These are phyloP conservation scores for Plasmodium blacklocki DNA, from an alignment of 169 alveolate species.

Conservation along the genomic window DNA sequence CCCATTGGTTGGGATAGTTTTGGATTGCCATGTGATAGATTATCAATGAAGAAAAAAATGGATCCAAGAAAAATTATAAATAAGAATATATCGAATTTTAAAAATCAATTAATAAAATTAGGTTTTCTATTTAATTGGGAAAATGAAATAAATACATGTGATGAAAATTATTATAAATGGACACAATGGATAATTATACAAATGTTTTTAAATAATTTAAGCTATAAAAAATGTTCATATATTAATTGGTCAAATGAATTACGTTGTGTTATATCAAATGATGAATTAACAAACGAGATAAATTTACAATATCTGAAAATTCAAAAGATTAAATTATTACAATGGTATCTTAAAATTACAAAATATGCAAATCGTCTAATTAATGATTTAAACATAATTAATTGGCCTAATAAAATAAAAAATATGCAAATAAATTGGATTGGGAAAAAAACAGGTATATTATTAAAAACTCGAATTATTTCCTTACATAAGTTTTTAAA, in stretches of 20 bases:
- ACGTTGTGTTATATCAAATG: conserved; percentile 93
- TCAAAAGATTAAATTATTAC: conserved; percentile 83
- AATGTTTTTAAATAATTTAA: conserved; percentile 86
- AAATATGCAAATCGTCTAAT: conserved; percentile 88
- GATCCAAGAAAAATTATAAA: conserved; percentile 85
- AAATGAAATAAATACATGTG: conserved; percentile 90
- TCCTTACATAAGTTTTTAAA: not conserved
- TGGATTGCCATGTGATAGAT: conserved; percentile 95
- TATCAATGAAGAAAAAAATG: conserved; percentile 86
- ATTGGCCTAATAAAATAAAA: conserved; percentile 91
- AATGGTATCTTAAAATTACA: conserved; percentile 92
- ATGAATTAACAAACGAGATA: conserved; percentile 91
- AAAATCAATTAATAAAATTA: conserved; percentile 86
- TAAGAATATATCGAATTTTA: conserved; percentile 87
- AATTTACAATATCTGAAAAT: conserved; percentile 91
- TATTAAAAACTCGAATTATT: conserved; percentile 34
- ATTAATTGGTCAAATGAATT: conserved; percentile 85
- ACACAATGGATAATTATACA: conserved; percentile 93
- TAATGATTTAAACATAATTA: conserved; percentile 82
- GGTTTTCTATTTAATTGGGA: conserved; percentile 94
- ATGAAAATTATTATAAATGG: conserved; percentile 90
- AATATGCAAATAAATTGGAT: conserved; percentile 93
- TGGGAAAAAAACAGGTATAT: conserved; percentile 86
- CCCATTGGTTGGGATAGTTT: conserved; percentile 96
- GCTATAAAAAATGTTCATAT: conserved; percentile 85